Evolutionary conservation across 2,329 filamentous ascomycete genomes (phyloP), one percentile per base, ranked within the genome.

Genomic region (Hymenoscyphus scutula): DNA sequence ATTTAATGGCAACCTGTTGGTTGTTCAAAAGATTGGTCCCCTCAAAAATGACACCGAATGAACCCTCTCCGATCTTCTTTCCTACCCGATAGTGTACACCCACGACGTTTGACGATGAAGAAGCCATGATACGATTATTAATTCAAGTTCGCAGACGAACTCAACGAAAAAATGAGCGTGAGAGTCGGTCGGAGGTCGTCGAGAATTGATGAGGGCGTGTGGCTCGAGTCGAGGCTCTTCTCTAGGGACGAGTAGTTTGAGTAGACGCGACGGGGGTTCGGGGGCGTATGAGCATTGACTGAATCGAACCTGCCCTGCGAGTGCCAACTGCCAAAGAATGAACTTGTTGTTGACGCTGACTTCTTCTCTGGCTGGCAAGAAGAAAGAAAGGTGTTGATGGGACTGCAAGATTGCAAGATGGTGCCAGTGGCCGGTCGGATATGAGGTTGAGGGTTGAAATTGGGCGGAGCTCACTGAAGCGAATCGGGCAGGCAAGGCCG

Each of bases 1-100:
- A 99, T 83, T 99, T 99, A 83, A 99, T 99, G 74, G 95, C 95
- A 67, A 99, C 94, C 80, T 97, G 93, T 78, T 98, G 95, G 79
- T 96, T 97, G 83, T 99, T 99, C 77, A 99, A 84, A 72, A 99
- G 84, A 77, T 99, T 99, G 74, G 93, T 98, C 71, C 95, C 95
- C 79, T 98, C 95, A 75, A 98, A 98, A 76, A 98, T 97, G 72
- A 98, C 95, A 82, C 94, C 94, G 75, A 98, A 98, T 45, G 92
- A 97, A 69, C 94, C 94, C 85, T 98, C 95, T 77, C 95, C 95
- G 72, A 99, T 98, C 83, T 99, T 99, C 86, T 98, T 98, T 73
- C 95, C 95, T 70, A 99, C 95, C 70, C 95, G 87, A 79, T 99
- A 99, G 81, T 99, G 95, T 70, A 99, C 95, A 76, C 95, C 95